Evolutionary conservation across 1,139 yeast species (phyloP), one percentile per base, ranked within the genome.

Genomic region (Geotrichum aggregatum): DNA sequence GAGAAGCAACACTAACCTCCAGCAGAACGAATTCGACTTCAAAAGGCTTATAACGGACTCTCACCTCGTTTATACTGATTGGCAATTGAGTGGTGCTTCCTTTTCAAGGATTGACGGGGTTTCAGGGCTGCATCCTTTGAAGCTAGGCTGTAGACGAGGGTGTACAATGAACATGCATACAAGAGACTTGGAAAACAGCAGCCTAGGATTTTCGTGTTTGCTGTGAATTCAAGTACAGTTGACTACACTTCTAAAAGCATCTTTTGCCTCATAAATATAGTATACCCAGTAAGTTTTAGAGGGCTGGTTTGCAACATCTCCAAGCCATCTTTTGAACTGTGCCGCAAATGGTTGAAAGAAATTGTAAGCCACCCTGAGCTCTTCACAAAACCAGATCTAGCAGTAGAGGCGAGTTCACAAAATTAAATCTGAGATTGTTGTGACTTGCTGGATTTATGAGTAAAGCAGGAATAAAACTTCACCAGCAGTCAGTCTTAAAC

Each of bases 161-260:
- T 84, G 86, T n/a, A 87, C 78, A 18, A 72, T 72, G 56, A 85
- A 77, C n/a, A 73, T 73, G 59, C 78, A 79, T 56, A 76, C 62
- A 31, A 68, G 54, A 35, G 57, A 55, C 39, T 57, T 53, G 1
- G 62, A 52, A 39, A 55, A 51, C 49, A 59, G 49, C 30, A 60
- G 54, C 22, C 58, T 55, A n/a, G 62, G 56, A 42, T 61, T 57
- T 26, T 59, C 59, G 13, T 61, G 16, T 73, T 76, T 58, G 71
- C 59, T 58, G 47, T 61, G 58, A 19, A 63, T 56, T 18, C 54
- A 57, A 1, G 76, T 76, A 60, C 81, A 87, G 52, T 78, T 76
- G 52, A 82, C 78, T 1, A 70, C 60, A 61, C 87, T 87, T 0
- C 96, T 96, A 56, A 87, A 73, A 1, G 84, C 85, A 67, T 91